Conservation (phyloP, 768 basidiomycete species). For the Tulasnella sp. region DNA sequence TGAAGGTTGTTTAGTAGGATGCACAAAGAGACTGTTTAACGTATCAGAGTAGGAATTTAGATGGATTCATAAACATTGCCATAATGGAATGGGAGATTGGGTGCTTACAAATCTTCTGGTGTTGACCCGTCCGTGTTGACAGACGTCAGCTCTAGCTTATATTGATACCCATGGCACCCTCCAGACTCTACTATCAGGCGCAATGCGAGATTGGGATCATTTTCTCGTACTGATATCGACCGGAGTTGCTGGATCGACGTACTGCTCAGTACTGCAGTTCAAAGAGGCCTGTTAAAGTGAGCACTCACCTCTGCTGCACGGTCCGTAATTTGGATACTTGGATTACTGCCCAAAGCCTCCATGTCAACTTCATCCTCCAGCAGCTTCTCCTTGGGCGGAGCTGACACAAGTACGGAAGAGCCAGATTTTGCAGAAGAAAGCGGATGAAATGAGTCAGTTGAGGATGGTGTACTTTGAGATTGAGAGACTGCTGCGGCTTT, state of each 20-base stretch:
- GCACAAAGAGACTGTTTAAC: conserved; percentile 49
- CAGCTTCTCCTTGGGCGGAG: conserved; percentile 15
- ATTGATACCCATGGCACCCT: conserved; percentile 96
- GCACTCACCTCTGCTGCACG: conserved; percentile 18
- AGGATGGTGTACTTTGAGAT: background rate
- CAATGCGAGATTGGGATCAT: conserved; percentile 51
- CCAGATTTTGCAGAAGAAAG: background rate
- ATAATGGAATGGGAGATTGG: too few species aligned
- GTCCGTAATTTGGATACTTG: conserved; percentile 14
- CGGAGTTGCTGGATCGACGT: conserved; percentile 52
- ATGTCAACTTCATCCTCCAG: conserved; percentile 15
- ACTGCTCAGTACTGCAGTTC: background rate
- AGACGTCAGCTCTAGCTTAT: conserved; percentile 76
- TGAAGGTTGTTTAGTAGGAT: conserved; percentile 55
- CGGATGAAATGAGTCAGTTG: background rate
- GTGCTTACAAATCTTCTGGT: conserved; percentile 79
- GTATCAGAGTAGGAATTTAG: background rate
- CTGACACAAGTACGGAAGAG: conserved; percentile 11
- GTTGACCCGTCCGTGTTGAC: conserved; percentile 27
- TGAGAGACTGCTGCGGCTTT: too few species aligned
- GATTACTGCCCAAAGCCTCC: conserved; percentile 7
- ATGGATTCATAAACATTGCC: too few species aligned
- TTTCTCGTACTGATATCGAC: conserved; percentile 50
- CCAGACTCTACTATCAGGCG: conserved; percentile 83
- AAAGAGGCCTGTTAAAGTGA: background rate